Percentiles rank a stretch among this genome's conserved stretches.
These are phyloP conservation scores for Cutaneotrichosporon curvatum DNA, from an alignment of 1,284 basidiomycete species.

Conservation along the genomic window DNA sequence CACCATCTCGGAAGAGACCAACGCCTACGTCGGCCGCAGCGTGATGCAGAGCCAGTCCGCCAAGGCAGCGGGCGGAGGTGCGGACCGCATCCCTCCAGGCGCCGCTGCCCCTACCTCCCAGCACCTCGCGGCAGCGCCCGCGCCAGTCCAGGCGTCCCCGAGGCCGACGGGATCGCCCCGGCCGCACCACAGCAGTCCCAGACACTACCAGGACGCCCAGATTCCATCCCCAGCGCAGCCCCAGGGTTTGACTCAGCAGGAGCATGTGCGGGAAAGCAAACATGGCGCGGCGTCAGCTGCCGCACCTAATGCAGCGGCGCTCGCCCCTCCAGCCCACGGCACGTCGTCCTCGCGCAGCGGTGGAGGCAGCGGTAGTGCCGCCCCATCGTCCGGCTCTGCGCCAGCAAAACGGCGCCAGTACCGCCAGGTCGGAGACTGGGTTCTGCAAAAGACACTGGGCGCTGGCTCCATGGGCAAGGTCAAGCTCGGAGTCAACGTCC, in stretches of 20 bases:
- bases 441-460: slow-evolving; percentile 91
- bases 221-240: too few species aligned
- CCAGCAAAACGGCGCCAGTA: slow-evolving; percentile 24
- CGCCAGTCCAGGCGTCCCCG: background rate
- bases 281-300: too few species aligned
- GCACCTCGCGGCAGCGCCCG: background rate
- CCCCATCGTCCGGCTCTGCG: background rate
- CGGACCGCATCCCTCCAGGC: too few species aligned
- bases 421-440: slow-evolving; percentile 73
- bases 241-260: too few species aligned
- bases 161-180: too few species aligned
- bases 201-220: background rate
- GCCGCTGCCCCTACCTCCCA: too few species aligned
- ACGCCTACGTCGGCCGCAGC: slow-evolving; percentile 14
- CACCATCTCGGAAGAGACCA: slow-evolving; percentile 34
- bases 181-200: slow-evolving; percentile 1
- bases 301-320: too few species aligned
- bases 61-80: too few species aligned
- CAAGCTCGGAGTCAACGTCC: slow-evolving; percentile 85
- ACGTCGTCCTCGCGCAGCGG: too few species aligned
- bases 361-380: background rate
- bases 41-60: background rate
- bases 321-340: too few species aligned
- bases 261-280: too few species aligned
- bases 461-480: slow-evolving; percentile 99